These are phyloP conservation scores for Fusarium fujikuroi DNA, from an alignment of 2,329 filamentous ascomycete species.

Conservation along the genomic window DNA sequence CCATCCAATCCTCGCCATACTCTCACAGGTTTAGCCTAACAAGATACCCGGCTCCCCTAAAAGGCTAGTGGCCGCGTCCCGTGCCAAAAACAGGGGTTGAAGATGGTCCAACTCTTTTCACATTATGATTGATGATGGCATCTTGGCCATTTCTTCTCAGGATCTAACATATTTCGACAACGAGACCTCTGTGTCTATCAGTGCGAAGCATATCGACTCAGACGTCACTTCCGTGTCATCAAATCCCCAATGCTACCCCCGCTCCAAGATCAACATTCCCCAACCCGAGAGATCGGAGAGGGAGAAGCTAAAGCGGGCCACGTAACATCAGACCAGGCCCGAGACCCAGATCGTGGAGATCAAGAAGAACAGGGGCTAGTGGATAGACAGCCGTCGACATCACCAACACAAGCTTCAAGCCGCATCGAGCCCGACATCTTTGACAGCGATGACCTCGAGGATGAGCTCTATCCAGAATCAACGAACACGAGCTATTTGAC, in stretches of 20 bases:
- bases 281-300: neutral
- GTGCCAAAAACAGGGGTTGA: neutral
- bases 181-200: neutral
- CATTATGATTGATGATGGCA: neutral
- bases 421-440: slow-evolving; percentile 37
- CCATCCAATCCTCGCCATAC: neutral
- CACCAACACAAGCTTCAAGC: slow-evolving; percentile 1
- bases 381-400: neutral
- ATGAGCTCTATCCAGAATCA: slow-evolving; percentile 46
- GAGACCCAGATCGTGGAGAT: neutral
- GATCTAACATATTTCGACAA: neutral
- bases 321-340: neutral
- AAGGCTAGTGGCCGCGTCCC: neutral
- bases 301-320: slow-evolving; percentile 7
- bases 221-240: neutral
- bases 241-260: neutral
- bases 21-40: slow-evolving; percentile 1
- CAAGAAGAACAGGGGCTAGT: neutral
- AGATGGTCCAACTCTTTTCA: neutral
- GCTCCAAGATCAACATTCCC: neutral
- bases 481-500: slow-evolving; percentile 46
- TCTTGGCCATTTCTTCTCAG: neutral
- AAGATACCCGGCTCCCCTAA: neutral
- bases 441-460: slow-evolving; percentile 32
- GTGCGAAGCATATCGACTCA: neutral